Base-by-base conservation (phyloP, 352 stramenopile genomes). In the Pilasporangium apinafurcum region DNA sequence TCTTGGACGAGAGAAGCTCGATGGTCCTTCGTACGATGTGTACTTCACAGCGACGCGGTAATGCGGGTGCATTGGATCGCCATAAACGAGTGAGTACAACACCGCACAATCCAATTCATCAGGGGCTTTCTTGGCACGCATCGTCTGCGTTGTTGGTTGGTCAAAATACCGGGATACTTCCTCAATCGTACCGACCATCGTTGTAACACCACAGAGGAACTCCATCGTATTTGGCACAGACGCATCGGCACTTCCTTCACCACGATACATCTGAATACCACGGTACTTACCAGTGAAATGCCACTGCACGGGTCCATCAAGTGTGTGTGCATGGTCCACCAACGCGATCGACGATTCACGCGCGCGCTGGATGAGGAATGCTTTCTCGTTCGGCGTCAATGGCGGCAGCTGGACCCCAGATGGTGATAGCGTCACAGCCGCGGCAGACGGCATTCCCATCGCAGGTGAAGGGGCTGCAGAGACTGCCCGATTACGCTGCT, bases 241-340 rank as follows among this genome's bases (percentile, higher is more conserved):
- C 31, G 53, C 52, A 31, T 68, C 58, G 35, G 65, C 62, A 34
- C 69, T 71, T 41, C 70, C 73, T 59, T 89, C 73, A 21, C 76
- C 76, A n/a, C 73, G 68, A 51, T 86, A 89, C 73, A 89, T 89
- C 34, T 86, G 73, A 45, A 89, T 86, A 33, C 73, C 73, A 26
- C 59, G 67, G 39, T 79, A 78, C 39, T 85, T 85, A 44, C 76
- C 76, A 22, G 70, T 83, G 57, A 85, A 86, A 27, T 84, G 70
- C 76, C 76, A 89, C 47, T 82, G 64, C 22, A 86, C 73, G 14
- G 76, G 76, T 0, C 76, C 76, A 31, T 85, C 68, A 25, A 86
- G 71, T 27, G 73, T 86, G 48, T 86, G 70, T 35, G 73, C 76
- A 39, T 86, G 71, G 41, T 86, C 71, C 8, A 89, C 71, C 3